These are phyloP conservation scores for Hygrocybe punicea DNA, from an alignment of 768 basidiomycete species.

Conservation along the genomic window DNA sequence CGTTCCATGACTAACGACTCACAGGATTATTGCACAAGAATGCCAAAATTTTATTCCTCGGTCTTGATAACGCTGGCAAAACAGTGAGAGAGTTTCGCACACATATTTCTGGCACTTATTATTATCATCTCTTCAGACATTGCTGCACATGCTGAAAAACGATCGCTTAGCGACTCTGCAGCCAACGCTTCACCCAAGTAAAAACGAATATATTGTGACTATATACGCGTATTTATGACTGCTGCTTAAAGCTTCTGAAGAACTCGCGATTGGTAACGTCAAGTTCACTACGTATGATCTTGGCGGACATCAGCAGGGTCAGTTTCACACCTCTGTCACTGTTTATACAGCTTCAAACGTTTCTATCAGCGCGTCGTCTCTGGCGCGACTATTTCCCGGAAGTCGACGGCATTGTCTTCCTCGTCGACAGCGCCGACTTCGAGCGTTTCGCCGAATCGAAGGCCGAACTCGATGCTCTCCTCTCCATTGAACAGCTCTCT, in stretches of 20 bases:
- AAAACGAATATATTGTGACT: constrained; percentile 23
- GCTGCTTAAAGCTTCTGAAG: constrained; percentile 78
- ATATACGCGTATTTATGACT: constrained; percentile 12
- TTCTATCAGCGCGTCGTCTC: constrained; percentile 75
- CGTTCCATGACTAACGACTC: background rate
- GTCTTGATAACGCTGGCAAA: constrained; percentile 98
- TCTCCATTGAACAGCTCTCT: constrained; percentile 90
- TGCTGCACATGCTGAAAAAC: constrained; percentile 99
- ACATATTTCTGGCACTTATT: background rate
- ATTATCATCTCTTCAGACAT: constrained; percentile 53
- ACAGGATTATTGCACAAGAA: constrained; percentile 93
- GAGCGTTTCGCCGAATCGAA: constrained; percentile 97
- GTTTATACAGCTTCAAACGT: background rate
- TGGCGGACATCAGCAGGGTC: constrained; percentile 96
- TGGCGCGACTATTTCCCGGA: constrained; percentile 99
- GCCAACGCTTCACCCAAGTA: constrained; percentile 97
- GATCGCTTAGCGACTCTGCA: constrained; percentile 96
- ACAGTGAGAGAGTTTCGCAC: constrained; percentile 55
- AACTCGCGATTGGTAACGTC: constrained; percentile 96
- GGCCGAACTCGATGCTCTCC: constrained; percentile 92
- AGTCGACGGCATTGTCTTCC: constrained; percentile 97
- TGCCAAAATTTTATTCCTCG: constrained; percentile 98
- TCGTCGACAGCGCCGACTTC: constrained; percentile 95
- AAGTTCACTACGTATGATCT: constrained; percentile 99
- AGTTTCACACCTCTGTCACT: background rate